Evolutionary conservation across 129 eudicot genomes (phyloP).

Genomic region (Calendula officinalis): DNA sequence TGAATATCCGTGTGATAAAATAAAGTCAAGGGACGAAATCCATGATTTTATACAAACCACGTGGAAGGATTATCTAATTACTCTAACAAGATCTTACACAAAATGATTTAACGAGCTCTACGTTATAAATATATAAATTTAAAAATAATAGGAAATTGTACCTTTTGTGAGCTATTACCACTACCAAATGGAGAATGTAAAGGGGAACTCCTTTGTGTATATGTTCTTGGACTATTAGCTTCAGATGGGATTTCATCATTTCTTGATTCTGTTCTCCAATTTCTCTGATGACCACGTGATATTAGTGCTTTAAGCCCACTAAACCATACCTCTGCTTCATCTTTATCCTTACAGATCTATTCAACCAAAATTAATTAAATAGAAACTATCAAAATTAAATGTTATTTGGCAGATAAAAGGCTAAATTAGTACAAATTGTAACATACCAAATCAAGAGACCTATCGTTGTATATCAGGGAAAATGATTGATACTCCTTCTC

Average conservation of each 20-base stretch:
- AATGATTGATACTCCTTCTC: constrained; percentile 98
- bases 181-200: constrained; percentile 80
- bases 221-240: constrained; percentile 88
- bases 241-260: constrained; percentile 89
- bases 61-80: no score
- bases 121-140: no score
- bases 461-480: constrained; percentile 77
- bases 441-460: constrained; percentile 90
- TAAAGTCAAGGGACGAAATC: no score
- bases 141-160: no score
- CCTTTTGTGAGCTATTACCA: constrained; percentile 78
- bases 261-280: constrained; percentile 87
- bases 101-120: neutral
- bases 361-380: constrained; percentile 14
- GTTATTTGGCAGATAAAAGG: constrained; percentile 27
- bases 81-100: neutral
- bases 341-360: constrained; percentile 95
- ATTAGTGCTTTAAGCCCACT: constrained; percentile 80
- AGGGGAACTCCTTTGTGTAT: constrained; percentile 89
- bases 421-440: constrained; percentile 24
- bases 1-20: no score
- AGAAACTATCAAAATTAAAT: constrained; percentile 8
- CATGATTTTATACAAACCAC: no score
- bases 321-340: constrained; percentile 99
- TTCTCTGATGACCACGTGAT: constrained; percentile 64